Percentiles rank a stretch among this genome's conserved stretches.
Evolutionary conservation across 2,329 filamentous ascomycete genomes (phyloP).

Genomic region (Arthrobotrys conoides): DNA sequence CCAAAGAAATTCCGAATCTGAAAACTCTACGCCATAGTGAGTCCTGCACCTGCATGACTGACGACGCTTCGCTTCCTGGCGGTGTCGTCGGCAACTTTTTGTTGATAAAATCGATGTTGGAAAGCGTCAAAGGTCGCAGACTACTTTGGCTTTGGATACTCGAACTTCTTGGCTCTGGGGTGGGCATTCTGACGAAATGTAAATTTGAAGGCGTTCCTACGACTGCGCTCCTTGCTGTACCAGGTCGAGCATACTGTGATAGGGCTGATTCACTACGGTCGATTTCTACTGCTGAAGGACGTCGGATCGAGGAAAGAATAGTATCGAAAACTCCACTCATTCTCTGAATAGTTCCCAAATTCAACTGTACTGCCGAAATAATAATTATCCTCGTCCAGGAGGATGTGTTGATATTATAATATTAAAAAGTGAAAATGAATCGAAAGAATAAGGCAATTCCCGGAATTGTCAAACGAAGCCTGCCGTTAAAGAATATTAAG

Average conservation of each 20-base stretch:
- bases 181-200: constrained; percentile 31
- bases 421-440: not conserved
- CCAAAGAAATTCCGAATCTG: constrained; percentile 44
- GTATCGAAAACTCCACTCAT: constrained; percentile 53
- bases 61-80: constrained; percentile 41
- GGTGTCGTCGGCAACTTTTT: constrained; percentile 50
- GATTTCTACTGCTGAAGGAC: constrained; percentile 49
- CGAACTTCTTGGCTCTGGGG: constrained; percentile 13
- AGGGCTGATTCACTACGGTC: constrained; percentile 37
- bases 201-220: constrained; percentile 38
- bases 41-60: constrained; percentile 31
- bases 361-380: not conserved
- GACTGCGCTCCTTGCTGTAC: constrained; percentile 28
- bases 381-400: constrained; percentile 52
- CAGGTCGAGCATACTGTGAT: constrained; percentile 38
- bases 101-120: constrained; percentile 43
- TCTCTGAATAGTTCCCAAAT: constrained; percentile 13
- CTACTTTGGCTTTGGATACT: constrained; percentile 22
- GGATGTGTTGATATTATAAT: constrained; percentile 34
- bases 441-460: constrained; percentile 32
- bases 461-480: constrained; percentile 50
- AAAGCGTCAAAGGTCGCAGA: constrained; percentile 46
- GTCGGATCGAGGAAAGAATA: constrained; percentile 45
- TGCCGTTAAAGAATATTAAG: constrained; percentile 41
- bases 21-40: constrained; percentile 42